A percentile compares a stretch with the other conserved stretches of the same genome.
phyloP scores from a whole-genome alignment of 2,329 filamentous ascomycete genomes.

The Pseudocercospora cruenta region DNA sequence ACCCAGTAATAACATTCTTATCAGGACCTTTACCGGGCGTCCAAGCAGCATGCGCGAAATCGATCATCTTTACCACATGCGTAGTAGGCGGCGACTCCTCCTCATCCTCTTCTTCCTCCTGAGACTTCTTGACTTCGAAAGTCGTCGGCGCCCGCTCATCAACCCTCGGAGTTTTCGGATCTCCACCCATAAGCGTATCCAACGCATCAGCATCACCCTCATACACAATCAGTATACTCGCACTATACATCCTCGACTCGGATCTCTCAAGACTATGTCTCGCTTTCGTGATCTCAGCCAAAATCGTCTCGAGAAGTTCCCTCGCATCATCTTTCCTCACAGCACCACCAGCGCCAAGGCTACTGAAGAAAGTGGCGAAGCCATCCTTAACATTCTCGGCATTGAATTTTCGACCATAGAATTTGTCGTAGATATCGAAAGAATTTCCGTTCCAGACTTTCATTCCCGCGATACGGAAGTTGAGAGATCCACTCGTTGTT shows the following conservation, averaged over 20 bases:
- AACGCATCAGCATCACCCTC: slow-evolving; percentile 65
- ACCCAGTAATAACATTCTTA: slow-evolving; percentile 79
- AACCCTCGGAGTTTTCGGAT: slow-evolving; percentile 35
- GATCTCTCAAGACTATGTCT: slow-evolving; percentile 62
- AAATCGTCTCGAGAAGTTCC: slow-evolving; percentile 50
- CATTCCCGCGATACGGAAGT: slow-evolving; percentile 69
- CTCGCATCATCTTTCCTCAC: slow-evolving; percentile 42
- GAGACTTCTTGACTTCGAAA: slow-evolving; percentile 39
- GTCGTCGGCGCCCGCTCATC: slow-evolving; percentile 34
- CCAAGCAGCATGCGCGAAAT: slow-evolving; percentile 93
- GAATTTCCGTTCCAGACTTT: slow-evolving; percentile 57
- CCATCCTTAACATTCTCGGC: slow-evolving; percentile 60
- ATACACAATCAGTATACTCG: slow-evolving; percentile 67
- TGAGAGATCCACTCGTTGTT: slow-evolving; percentile 63
- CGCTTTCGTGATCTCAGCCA: slow-evolving; percentile 44
- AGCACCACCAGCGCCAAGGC: slow-evolving; percentile 44
- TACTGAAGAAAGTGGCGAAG: slow-evolving; percentile 60
- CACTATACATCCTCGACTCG: slow-evolving; percentile 70
- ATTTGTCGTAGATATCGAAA: slow-evolving; percentile 66
- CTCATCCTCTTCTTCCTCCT: slow-evolving; percentile 59
- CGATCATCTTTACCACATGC: slow-evolving; percentile 83
- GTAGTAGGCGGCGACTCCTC: slow-evolving; percentile 61
- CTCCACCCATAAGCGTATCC: slow-evolving; percentile 50
- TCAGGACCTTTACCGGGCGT: slow-evolving; percentile 81
- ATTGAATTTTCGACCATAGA: slow-evolving; percentile 65